These are phyloP conservation scores for Penicillium subrubescens DNA, from an alignment of 495 filamentous ascomycete species.

Conservation along the genomic window DNA sequence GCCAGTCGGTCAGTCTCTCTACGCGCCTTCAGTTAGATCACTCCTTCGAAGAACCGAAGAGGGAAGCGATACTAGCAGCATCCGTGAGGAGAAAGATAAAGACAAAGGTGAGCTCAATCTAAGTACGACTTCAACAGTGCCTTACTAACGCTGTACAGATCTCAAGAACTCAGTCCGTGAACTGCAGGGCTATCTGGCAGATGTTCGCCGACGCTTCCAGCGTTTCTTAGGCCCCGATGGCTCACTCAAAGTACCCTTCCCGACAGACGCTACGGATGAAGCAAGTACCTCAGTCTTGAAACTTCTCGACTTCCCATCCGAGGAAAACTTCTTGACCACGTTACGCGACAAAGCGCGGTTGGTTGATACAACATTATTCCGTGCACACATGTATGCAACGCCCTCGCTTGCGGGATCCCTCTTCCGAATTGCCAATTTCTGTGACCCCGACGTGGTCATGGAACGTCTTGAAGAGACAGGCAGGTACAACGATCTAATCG, in stretches of 20 bases:
- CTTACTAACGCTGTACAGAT: slow-evolving; percentile 61
- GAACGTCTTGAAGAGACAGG: slow-evolving; percentile 86
- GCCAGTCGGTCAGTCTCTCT: slow-evolving; percentile 24
- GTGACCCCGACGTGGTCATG: slow-evolving; percentile 93
- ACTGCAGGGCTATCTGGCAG: slow-evolving; percentile 81
- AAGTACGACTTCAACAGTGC: not conserved
- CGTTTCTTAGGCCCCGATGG: slow-evolving; percentile 77
- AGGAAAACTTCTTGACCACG: slow-evolving; percentile 63
- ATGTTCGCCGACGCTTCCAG: slow-evolving; percentile 79
- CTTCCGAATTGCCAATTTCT: slow-evolving; percentile 96
- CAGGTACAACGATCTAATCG: slow-evolving; percentile 90
- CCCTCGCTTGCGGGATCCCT: slow-evolving; percentile 84
- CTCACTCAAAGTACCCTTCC: slow-evolving; percentile 62
- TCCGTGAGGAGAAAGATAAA: slow-evolving; percentile 35
- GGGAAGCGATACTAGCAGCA: slow-evolving; percentile 49
- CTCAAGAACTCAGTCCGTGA: slow-evolving; percentile 77
- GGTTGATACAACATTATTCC: slow-evolving; percentile 92
- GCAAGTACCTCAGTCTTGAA: slow-evolving; percentile 49
- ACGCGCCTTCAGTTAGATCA: slow-evolving; percentile 64
- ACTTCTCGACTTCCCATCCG: slow-evolving; percentile 47
- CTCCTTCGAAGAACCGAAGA: slow-evolving; percentile 45
- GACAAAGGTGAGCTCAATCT: not conserved
- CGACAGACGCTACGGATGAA: slow-evolving; percentile 53
- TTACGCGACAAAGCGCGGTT: slow-evolving; percentile 74
- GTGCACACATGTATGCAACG: slow-evolving; percentile 86